Evolutionary conservation across 2,329 filamentous ascomycete species (phyloP).

Genomic region (Fusarium pseudocircinatum): DNA sequence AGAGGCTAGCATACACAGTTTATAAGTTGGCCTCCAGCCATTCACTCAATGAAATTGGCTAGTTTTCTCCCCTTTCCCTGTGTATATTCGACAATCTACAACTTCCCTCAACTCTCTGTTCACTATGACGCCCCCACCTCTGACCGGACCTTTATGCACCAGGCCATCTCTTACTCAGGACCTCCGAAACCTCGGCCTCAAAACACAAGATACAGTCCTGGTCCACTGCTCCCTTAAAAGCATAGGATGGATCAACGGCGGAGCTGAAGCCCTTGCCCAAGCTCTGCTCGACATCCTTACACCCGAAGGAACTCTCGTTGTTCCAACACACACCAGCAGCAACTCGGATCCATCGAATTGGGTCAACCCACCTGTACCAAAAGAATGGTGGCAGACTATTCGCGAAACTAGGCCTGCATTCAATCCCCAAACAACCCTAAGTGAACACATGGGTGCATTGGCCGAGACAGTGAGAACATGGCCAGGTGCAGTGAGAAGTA

Average conservation of each 20-base stretch:
- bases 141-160: background rate
- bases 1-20: background rate
- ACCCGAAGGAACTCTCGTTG: background rate
- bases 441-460: background rate
- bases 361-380: background rate
- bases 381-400: constrained; percentile 2
- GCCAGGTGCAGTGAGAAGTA: background rate
- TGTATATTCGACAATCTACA: no score
- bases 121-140: background rate
- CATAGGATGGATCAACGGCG: background rate
- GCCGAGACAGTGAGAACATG: background rate
- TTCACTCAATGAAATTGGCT: background rate
- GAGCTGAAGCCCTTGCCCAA: background rate
- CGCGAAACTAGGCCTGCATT: background rate
- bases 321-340: constrained; percentile 4
- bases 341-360: constrained; percentile 1
- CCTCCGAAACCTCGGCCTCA: background rate
- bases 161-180: background rate
- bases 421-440: background rate
- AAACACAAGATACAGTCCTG: background rate
- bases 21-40: background rate
- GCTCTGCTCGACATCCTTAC: background rate
- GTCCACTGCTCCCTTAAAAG: background rate
- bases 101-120: background rate
- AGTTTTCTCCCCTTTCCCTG: rapidly evolving